Percentiles rank a stretch among this genome's conserved stretches.
These are phyloP conservation scores for Alternaria gaisen DNA, from an alignment of 2,329 filamentous ascomycete species.

Conservation along the genomic window DNA sequence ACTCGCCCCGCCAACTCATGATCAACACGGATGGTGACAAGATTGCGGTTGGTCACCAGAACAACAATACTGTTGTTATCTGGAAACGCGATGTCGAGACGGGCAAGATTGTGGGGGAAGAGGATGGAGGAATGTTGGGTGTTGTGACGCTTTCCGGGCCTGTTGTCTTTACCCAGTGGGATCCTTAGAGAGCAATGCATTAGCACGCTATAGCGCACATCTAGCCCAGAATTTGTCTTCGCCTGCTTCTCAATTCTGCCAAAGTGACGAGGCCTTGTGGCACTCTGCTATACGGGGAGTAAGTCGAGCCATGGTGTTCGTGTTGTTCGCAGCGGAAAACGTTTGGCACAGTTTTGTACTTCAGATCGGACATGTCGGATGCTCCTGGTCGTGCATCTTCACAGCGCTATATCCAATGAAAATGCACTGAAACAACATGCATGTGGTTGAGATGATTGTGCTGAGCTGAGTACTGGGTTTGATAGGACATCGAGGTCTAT, in stretches of 20 bases:
- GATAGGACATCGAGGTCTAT: too few species aligned
- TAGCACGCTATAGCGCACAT: background rate
- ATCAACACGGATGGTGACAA: constrained; percentile 70
- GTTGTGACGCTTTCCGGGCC: constrained; percentile 9
- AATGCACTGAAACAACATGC: too few species aligned
- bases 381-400: too few species aligned
- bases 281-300: accelerated
- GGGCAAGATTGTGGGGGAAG: constrained; percentile 61
- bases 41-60: constrained; percentile 71
- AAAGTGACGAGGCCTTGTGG: too few species aligned
- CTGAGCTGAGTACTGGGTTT: too few species aligned
- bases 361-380: too few species aligned
- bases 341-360: too few species aligned
- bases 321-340: too few species aligned
- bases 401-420: too few species aligned
- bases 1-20: constrained; percentile 71
- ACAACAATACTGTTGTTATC: constrained; percentile 67
- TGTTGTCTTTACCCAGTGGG: constrained; percentile 25
- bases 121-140: constrained; percentile 13
- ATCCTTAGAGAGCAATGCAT: background rate
- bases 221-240: background rate
- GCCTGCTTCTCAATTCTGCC: too few species aligned
- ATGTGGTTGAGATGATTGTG: too few species aligned
- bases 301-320: too few species aligned
- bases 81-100: constrained; percentile 66